phyloP scores from a whole-genome alignment of 768 basidiomycete species.

The Lentinula edodes region DNA sequence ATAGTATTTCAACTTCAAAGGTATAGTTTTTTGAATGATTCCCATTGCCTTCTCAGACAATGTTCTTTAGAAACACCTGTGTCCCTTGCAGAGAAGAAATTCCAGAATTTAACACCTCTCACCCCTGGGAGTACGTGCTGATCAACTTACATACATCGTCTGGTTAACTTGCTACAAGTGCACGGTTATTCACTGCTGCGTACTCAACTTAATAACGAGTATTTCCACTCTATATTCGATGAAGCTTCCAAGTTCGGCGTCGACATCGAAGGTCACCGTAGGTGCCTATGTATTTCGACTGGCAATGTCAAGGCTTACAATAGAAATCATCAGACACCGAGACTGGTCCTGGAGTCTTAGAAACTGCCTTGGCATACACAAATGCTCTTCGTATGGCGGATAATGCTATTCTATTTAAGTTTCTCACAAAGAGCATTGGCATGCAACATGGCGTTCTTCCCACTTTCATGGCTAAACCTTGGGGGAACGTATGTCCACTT shows the following conservation, averaged over 20 bases:
- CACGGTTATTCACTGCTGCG: conserved; percentile 94
- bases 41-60: neutral
- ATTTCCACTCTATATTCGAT: conserved; percentile 88
- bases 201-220: conserved; percentile 83
- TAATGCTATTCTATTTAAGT: conserved; percentile 91
- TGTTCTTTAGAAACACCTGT: conserved; percentile 69
- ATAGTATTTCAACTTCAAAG: conserved; percentile 90
- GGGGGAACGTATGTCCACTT: conserved; percentile 68
- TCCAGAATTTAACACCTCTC: conserved; percentile 65
- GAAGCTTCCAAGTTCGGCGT: conserved; percentile 66
- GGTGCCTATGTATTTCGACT: conserved; percentile 14
- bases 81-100: conserved; percentile 72
- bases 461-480: conserved; percentile 98
- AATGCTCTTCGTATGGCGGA: conserved; percentile 79
- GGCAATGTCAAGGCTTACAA: neutral
- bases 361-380: conserved; percentile 85
- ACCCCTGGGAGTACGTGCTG: conserved; percentile 83
- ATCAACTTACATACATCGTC: no score
- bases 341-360: conserved; percentile 85
- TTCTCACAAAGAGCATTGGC: conserved; percentile 85
- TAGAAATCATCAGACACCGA: conserved; percentile 65
- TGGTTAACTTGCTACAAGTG: conserved; percentile 43
- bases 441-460: conserved; percentile 86
- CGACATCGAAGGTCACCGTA: conserved; percentile 83
- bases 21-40: conserved; percentile 25